Percentiles rank a stretch among this genome's conserved stretches.
These are phyloP conservation scores for Skeletonema menzelii DNA, from an alignment of 108 stramenopile genomes.

Conservation along the genomic window DNA sequence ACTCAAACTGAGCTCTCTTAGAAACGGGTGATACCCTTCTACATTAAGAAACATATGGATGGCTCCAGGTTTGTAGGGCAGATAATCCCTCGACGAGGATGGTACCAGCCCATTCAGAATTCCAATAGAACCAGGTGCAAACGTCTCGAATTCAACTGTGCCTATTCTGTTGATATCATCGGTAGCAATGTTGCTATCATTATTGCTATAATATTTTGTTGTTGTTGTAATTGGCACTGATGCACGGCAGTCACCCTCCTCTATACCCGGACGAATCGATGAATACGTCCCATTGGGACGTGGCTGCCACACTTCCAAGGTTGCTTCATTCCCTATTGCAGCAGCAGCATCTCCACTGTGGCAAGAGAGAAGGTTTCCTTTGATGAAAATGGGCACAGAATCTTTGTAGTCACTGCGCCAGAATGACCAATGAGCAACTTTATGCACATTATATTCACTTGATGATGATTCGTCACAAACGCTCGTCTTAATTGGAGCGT, in stretches of 20 bases:
- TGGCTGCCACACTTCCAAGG: constrained; percentile 69
- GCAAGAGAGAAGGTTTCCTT: constrained; percentile 28
- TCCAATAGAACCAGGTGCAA: constrained; percentile 62
- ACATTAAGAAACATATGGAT: constrained; percentile 50
- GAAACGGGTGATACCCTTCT: constrained; percentile 36
- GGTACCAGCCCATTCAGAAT: constrained; percentile 54
- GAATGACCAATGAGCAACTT: constrained; percentile 46
- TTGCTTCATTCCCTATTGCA: background rate
- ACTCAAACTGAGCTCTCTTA: constrained; percentile 43
- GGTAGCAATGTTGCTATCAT: background rate
- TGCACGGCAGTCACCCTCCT: constrained; percentile 61
- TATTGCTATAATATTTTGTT: background rate
- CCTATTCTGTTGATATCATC: constrained; percentile 2
- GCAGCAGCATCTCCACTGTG: constrained; percentile 9
- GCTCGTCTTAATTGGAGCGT: constrained; percentile 42
- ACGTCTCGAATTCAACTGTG: constrained; percentile 40
- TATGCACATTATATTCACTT: constrained; percentile 18
- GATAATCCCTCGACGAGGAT: constrained; percentile 35
- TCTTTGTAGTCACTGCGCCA: constrained; percentile 24
- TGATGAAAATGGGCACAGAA: constrained; percentile 18
- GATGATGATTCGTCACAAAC: constrained; percentile 15
- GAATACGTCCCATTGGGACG: constrained; percentile 65
- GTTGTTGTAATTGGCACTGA: constrained; percentile 15
- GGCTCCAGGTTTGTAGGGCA: constrained; percentile 49
- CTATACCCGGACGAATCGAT: constrained; percentile 39